These are phyloP conservation scores for Verbascum thapsus DNA, from an alignment of 257 asterid genomes.

Conservation along the genomic window DNA sequence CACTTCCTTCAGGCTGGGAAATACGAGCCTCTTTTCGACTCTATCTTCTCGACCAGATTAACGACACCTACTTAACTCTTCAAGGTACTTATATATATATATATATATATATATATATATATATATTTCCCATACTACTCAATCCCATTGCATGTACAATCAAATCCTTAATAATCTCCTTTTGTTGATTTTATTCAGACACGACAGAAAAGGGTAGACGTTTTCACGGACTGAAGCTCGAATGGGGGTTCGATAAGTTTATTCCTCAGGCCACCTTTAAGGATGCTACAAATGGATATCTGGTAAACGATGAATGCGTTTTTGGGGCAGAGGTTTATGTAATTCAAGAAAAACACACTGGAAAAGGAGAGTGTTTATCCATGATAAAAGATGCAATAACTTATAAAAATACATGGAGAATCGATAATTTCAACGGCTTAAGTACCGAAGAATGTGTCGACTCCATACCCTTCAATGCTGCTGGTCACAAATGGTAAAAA, in stretches of 20 bases:
- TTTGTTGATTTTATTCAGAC: constrained; percentile 17
- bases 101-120: too few relatives aligned
- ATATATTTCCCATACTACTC: too few relatives aligned
- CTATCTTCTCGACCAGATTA: constrained; percentile 66
- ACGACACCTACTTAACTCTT: constrained; percentile 50
- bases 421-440: constrained; percentile 37
- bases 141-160: too few relatives aligned
- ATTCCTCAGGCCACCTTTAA: constrained; percentile 47
- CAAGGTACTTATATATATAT: constrained; percentile 54
- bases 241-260: constrained; percentile 62
- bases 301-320: constrained; percentile 51
- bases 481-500: constrained; percentile 49
- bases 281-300: constrained; percentile 58
- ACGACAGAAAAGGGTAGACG: constrained; percentile 48
- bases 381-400: constrained; percentile 58
- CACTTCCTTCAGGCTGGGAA: constrained; percentile 53
- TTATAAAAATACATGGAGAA: constrained; percentile 47
- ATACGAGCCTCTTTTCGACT: constrained; percentile 51
- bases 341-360: constrained; percentile 39
- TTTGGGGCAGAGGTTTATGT: constrained; percentile 69
- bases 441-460: constrained; percentile 37
- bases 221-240: constrained; percentile 53
- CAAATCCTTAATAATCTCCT: background rate
- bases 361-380: constrained; percentile 52
- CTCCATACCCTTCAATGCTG: constrained; percentile 55